Evolutionary conservation across 129 eudicot species (phyloP).

Genomic region (Flaveria linearis): DNA sequence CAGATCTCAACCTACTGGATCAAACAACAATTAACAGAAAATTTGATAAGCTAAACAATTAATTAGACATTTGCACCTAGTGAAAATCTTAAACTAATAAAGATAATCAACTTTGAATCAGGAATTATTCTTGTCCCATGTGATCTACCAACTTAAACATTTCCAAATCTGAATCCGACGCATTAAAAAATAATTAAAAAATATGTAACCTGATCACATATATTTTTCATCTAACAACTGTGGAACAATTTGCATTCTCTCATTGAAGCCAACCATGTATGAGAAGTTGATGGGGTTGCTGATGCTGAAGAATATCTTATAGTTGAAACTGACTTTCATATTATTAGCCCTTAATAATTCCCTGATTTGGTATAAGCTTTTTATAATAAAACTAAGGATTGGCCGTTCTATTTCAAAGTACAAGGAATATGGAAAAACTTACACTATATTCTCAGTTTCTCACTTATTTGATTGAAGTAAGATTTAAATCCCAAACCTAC

Average conservation of each 20-base stretch:
- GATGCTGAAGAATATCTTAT: not conserved
- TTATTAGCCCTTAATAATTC: not conserved
- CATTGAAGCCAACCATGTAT: not conserved
- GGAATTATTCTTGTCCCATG: not conserved
- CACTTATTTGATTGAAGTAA: not conserved
- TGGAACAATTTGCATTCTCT: not conserved
- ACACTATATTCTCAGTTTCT: conserved; percentile 1
- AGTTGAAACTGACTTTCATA: not conserved
- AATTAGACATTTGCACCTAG: conserved; percentile 9
- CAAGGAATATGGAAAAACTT: not conserved
- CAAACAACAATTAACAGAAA: not conserved
- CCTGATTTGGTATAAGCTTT: not conserved
- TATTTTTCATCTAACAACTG: not conserved
- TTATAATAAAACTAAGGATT: not conserved
- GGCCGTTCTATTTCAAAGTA: not conserved
- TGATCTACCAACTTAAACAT: conserved; percentile 1
- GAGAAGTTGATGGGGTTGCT: not conserved
- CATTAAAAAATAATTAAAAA: not conserved
- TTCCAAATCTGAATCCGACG: not conserved
- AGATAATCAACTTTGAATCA: not conserved
- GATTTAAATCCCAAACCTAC: too few relatives aligned
- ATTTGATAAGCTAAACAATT: not conserved
- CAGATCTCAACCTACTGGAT: conserved; percentile 9
- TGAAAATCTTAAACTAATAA: not conserved
- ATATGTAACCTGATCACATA: not conserved